Conservation (phyloP, 208 protist genomes). For the Trypanosoma avium region DNA sequence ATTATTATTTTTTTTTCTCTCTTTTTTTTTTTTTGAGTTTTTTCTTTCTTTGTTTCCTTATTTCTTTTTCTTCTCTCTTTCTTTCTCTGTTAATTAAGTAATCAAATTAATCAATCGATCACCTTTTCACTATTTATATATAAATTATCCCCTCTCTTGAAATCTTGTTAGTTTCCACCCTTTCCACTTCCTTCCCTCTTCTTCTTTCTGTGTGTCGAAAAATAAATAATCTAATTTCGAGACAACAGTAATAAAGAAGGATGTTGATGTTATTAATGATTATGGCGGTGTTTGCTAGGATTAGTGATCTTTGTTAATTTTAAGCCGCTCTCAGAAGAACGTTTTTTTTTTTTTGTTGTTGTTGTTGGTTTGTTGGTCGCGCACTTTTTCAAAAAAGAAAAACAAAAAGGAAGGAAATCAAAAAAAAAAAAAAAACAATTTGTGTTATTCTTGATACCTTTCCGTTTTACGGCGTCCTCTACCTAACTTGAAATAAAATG, state of each 20-base stretch:
- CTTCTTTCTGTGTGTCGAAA: conserved; percentile 1
- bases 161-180: neutral
- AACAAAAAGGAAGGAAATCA: conserved; percentile 24
- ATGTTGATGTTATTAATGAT: conserved; percentile 2
- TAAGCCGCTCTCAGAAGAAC: conserved; percentile 15
- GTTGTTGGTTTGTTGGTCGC: neutral
- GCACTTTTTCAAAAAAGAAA: neutral
- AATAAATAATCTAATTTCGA: too few species aligned
- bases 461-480: neutral
- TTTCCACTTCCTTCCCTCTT: neutral
- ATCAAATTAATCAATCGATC: too few species aligned
- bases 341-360: neutral
- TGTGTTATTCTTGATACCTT: neutral
- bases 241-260: too few species aligned
- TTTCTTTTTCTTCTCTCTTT: neutral
- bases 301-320: conserved; percentile 18
- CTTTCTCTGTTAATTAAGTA: neutral
- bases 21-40: neutral
- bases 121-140: too few species aligned
- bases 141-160: too few species aligned
- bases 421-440: too few species aligned
- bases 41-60: conserved; percentile 17
- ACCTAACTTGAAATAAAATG: conserved; percentile 8
- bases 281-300: neutral
- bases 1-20: neutral